Conservation (phyloP, 2,329 filamentous ascomycete genomes). For the Aciculosporium take region DNA sequence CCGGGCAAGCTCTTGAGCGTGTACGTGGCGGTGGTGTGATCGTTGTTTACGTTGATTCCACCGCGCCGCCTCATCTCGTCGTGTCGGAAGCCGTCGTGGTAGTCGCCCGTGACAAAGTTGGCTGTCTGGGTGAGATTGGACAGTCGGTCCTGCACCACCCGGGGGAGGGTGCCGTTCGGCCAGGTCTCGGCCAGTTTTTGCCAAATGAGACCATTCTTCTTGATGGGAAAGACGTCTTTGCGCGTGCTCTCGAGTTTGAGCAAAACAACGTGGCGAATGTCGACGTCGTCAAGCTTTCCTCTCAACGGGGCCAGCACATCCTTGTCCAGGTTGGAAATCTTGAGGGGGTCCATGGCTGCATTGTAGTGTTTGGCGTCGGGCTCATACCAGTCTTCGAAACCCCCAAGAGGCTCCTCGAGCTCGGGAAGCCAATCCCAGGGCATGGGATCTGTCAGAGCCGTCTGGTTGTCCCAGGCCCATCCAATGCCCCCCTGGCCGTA, state of each 20-base stretch:
- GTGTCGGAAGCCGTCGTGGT: constrained; percentile 19
- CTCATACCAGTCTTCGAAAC: constrained; percentile 16
- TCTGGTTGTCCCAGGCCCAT: constrained; percentile 13
- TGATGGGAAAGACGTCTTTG: constrained; percentile 30
- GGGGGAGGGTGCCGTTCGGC: constrained; percentile 18
- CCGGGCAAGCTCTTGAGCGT: constrained; percentile 29
- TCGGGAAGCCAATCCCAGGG: constrained; percentile 14
- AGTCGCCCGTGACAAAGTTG: constrained; percentile 21
- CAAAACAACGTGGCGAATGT: constrained; percentile 28
- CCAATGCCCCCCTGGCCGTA: constrained; percentile 15
- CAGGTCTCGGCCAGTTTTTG: constrained; percentile 20
- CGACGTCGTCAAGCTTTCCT: constrained; percentile 15
- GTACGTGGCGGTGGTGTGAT: constrained; percentile 26
- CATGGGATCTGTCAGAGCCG: constrained; percentile 13
- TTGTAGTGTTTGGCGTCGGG: constrained; percentile 17
- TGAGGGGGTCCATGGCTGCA: constrained; percentile 23
- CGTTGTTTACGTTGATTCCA: constrained; percentile 25
- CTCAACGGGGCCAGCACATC: constrained; percentile 16
- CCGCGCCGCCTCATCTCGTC: constrained; percentile 17
- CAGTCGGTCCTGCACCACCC: constrained; percentile 15
- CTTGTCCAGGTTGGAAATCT: constrained; percentile 25
- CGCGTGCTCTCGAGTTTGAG: constrained; percentile 30
- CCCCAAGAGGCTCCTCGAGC: constrained; percentile 6
- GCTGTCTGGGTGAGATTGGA: constrained; percentile 17
- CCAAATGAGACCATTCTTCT: constrained; percentile 24